Base-by-base conservation (phyloP, 2,329 filamentous ascomycete species). In the Podosphaera xanthii region DNA sequence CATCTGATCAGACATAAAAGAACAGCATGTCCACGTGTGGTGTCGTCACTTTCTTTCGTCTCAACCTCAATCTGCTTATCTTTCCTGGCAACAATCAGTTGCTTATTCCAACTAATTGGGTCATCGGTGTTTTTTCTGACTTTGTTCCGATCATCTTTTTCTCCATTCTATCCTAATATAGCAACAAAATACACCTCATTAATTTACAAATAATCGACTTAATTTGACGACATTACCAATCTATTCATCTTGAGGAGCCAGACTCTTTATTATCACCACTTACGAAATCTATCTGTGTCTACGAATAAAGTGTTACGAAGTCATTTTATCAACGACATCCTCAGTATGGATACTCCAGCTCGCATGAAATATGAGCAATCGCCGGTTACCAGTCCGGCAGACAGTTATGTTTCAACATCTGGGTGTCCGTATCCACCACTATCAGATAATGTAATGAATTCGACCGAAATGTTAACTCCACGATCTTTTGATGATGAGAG, bases 331-430 rank as follows among this genome's bases (percentile, higher is more conserved):
- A 40, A 6, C 36, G 10, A 33, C 3, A 30, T n/a, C 7, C 8
- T 38, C 42, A 58, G 34, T 12, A 60, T 62, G 61, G 57, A 59
- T 62, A 62, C 61, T 31, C 62, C 65, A 40, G 65, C 66, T 48
- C 60, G 65, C 5, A 61, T 69, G 59, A 69, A 69, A 60, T 69
- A 66, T 61, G 68, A 69, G 64, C 61, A 66, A 36, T 69, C 67
- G 35, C 68, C 68, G 0, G 61, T 60, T 10, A 66, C 67, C 30
- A 68, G 65, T 58, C 60, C 68, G 7, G 65, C 66, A 8, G 69
- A 70, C 59, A 67, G 65, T 58, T 69, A 69, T 54, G 61, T 65
- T 56, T 69, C 67, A 40, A 67, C 67, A n/a, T 65, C 68, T n/a
- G 65, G 65, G 58, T 63, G 64, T 35, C 56, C 61, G 35, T 70